Evolutionary conservation across 2,329 filamentous ascomycete species (phyloP).

Genomic region (Mycocentrospora acerina): DNA sequence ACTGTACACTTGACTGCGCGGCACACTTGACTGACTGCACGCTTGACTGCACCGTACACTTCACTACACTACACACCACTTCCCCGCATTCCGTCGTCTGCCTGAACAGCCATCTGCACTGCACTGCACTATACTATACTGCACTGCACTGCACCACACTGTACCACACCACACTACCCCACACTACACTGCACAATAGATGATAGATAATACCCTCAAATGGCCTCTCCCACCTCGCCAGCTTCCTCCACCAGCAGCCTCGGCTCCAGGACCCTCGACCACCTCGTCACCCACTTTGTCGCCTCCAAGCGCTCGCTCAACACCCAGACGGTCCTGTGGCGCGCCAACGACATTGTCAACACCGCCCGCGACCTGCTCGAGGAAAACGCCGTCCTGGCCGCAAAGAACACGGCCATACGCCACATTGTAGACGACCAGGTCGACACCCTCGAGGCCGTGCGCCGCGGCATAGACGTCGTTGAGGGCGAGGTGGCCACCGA

Average conservation of each 20-base stretch:
- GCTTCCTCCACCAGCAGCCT: conserved; percentile 42
- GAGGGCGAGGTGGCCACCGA: conserved; percentile 46
- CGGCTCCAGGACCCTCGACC: conserved; percentile 60
- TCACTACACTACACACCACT: background rate
- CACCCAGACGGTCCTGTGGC: conserved; percentile 78
- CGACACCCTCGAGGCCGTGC: conserved; percentile 46
- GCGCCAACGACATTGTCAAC: conserved; percentile 83
- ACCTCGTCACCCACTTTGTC: conserved; percentile 79
- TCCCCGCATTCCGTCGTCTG: too few species aligned
- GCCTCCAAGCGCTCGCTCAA: conserved; percentile 85
- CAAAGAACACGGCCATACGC: conserved; percentile 48
- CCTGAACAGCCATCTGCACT: too few species aligned
- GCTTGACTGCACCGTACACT: background rate
- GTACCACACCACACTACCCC: too few species aligned
- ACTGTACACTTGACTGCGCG: too few species aligned
- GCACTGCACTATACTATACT: too few species aligned
- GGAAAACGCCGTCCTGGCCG: conserved; percentile 70
- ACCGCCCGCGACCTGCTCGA: conserved; percentile 74
- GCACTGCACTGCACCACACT: too few species aligned
- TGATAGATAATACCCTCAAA: too few species aligned
- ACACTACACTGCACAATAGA: too few species aligned
- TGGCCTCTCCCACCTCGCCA: conserved; percentile 46
- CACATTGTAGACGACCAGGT: conserved; percentile 48
- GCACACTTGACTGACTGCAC: too few species aligned
- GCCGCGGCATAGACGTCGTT: conserved; percentile 46